These are phyloP conservation scores for Fusarium albidum DNA, from an alignment of 2,329 filamentous ascomycete genomes.

Conservation along the genomic window DNA sequence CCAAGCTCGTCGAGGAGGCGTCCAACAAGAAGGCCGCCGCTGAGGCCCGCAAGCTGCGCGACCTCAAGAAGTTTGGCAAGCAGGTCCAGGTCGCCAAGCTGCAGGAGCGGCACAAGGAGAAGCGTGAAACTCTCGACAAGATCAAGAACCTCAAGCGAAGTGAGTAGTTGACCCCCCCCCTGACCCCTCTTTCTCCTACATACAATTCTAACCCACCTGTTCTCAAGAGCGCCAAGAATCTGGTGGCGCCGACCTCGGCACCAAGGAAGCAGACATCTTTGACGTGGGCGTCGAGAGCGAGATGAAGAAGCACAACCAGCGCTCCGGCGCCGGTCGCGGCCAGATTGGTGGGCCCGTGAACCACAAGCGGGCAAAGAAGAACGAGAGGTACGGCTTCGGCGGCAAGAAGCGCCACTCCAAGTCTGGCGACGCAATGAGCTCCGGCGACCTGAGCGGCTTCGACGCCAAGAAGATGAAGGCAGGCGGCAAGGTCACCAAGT, in stretches of 20 bases:
- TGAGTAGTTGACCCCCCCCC: constrained; percentile 57
- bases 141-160: constrained; percentile 95
- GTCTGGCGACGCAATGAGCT: constrained; percentile 87
- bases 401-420: constrained; percentile 94
- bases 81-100: constrained; percentile 96
- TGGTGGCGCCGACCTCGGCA: constrained; percentile 63
- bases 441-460: constrained; percentile 82
- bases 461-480: constrained; percentile 86
- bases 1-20: constrained; percentile 90
- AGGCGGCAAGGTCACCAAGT: constrained; percentile 50
- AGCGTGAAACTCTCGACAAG: constrained; percentile 93
- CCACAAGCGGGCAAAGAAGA: constrained; percentile 88
- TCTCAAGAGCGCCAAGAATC: constrained; percentile 86
- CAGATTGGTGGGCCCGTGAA: constrained; percentile 50
- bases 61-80: constrained; percentile 99
- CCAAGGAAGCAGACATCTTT: constrained; percentile 86
- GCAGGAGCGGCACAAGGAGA: constrained; percentile 92
- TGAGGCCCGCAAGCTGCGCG: constrained; percentile 89
- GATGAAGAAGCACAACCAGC: constrained; percentile 52
- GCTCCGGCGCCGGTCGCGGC: constrained; percentile 50
- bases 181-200: constrained; percentile 30
- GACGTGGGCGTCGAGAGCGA: constrained; percentile 84
- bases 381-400: constrained; percentile 93
- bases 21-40: constrained; percentile 90
- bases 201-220: constrained; percentile 26